Percentiles rank a stretch among this genome's conserved stretches.
Conservation (phyloP, 495 filamentous ascomycete species). For the Jackrogersella minutella region DNA sequence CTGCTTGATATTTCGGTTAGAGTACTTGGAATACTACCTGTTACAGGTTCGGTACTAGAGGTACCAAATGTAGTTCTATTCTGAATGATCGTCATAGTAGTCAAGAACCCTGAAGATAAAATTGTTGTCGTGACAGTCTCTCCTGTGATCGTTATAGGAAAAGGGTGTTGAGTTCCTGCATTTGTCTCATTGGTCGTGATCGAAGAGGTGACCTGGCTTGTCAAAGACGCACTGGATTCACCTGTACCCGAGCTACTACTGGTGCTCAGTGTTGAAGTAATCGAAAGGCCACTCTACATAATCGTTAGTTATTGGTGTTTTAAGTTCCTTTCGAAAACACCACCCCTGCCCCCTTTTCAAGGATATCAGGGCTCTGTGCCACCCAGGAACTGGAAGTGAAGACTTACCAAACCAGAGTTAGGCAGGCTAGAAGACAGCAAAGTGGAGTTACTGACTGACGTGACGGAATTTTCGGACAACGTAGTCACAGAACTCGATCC, state of each 20-base stretch:
- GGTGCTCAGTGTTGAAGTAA: not conserved
- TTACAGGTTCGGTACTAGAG: slow-evolving; percentile 27
- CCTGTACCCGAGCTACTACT: not conserved
- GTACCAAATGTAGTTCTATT: slow-evolving; percentile 21
- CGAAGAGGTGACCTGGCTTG: not conserved
- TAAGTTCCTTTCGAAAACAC: not conserved
- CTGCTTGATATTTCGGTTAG: slow-evolving; percentile 4
- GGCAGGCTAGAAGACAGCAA: not conserved
- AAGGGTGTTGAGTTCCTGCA: not conserved
- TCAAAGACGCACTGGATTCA: not conserved
- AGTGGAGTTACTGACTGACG: not conserved
- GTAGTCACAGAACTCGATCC: slow-evolving; percentile 6
- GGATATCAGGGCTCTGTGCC: not conserved
- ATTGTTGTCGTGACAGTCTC: slow-evolving; percentile 17
- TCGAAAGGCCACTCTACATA: slow-evolving; percentile 9
- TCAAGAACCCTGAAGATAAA: slow-evolving; percentile 11
- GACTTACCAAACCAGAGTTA: slow-evolving; percentile 24
- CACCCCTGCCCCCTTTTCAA: not conserved
- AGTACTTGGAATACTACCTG: slow-evolving; percentile 4
- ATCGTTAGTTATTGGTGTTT: not conserved
- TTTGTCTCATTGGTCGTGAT: slow-evolving; percentile 11
- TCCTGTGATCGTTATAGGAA: slow-evolving; percentile 15
- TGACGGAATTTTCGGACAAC: not conserved
- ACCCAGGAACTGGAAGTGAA: not conserved
- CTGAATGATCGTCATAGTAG: slow-evolving; percentile 23